Evolutionary conservation across 2,329 filamentous ascomycete species (phyloP).

Genomic region (Tolypocladium nubicola): DNA sequence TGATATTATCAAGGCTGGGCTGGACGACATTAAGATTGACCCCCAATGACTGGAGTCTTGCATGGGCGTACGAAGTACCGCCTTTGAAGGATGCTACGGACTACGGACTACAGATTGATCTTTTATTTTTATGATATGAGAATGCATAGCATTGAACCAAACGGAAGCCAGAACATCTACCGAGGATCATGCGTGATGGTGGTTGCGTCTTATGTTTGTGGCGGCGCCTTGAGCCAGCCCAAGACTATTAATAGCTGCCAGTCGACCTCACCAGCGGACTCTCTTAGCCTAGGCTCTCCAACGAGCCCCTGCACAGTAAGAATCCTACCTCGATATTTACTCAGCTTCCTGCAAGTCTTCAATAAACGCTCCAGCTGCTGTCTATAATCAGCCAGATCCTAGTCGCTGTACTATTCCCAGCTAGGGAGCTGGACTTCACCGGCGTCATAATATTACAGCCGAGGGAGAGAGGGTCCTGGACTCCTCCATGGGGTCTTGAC

Average conservation of each 20-base stretch:
- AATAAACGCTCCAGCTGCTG: not conserved
- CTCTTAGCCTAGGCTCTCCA: not conserved
- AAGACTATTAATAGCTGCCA: not conserved
- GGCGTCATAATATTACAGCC: not conserved
- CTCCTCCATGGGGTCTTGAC: not conserved
- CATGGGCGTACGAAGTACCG: not conserved
- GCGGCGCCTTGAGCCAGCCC: not conserved
- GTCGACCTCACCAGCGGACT: not conserved
- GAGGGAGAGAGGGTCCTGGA: not conserved
- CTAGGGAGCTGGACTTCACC: not conserved
- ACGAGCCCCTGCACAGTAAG: not conserved
- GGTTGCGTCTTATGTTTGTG: not conserved
- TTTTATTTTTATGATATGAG: not conserved
- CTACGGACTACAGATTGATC: not conserved
- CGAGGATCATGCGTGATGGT: not conserved
- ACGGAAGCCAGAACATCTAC: not conserved
- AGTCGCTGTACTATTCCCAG: not conserved
- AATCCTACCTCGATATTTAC: not conserved
- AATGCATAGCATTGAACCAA: not conserved
- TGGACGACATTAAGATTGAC: conserved; percentile 13
- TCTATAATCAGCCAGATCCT: not conserved
- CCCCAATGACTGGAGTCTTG: not conserved
- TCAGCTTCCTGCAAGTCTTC: not conserved
- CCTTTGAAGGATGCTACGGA: not conserved
- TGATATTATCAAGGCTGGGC: conserved; percentile 11